Evolutionary conservation across 2,329 filamentous ascomycete genomes (phyloP).

Genomic region (Fusarium pininemorale): DNA sequence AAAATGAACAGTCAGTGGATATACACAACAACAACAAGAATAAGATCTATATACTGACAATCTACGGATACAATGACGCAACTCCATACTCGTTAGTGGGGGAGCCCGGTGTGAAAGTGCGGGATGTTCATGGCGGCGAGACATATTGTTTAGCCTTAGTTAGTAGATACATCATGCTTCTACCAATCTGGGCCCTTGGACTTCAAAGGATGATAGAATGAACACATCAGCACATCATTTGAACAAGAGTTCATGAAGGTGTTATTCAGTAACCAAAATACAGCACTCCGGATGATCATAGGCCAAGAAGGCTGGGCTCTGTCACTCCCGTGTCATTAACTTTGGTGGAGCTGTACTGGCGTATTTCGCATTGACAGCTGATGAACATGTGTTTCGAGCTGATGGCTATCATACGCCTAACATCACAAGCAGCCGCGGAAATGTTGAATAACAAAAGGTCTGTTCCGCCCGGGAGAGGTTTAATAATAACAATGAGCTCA

Average conservation of each 20-base stretch:
- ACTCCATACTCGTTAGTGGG: neutral
- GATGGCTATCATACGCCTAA: neutral
- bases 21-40: neutral
- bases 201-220: neutral
- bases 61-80: neutral
- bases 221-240: neutral
- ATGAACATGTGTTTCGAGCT: neutral
- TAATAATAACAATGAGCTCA: neutral
- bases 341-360: neutral
- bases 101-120: neutral
- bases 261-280: neutral
- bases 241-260: neutral
- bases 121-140: neutral
- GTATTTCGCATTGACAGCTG: neutral
- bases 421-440: neutral
- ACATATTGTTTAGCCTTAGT: neutral
- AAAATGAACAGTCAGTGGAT: neutral
- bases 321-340: neutral
- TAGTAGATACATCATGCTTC: neutral
- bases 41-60: neutral
- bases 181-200: neutral
- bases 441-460: neutral
- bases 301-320: neutral
- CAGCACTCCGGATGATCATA: neutral
- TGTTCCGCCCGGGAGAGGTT: neutral